Base-by-base conservation (phyloP, 305 asterid species). In the Fraxinus platypoda region DNA sequence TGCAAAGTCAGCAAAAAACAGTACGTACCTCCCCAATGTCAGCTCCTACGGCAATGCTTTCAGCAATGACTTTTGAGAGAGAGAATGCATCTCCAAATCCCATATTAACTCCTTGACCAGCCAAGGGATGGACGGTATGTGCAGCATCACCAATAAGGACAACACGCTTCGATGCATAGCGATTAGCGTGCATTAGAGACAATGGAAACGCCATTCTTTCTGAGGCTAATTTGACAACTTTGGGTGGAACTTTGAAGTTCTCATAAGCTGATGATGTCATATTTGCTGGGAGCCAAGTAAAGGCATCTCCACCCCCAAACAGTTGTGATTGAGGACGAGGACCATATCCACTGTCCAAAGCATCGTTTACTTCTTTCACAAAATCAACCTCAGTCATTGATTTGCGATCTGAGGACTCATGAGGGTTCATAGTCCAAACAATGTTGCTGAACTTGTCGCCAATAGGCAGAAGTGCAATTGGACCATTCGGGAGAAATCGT, bases 71-170 rank as follows among this genome's bases (percentile, higher is more conserved):
- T 79, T 88, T 88, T 3, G 98, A 88, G 30, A 96, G 95, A 81
- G 92, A 91, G 41, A 84, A 75, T 4, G 97, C 97, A 82, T 96
- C 99, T 59, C 92, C 94, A 81, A 94, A 96, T 43, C 99, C 99
- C 97, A 96, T 92, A 87, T 96, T 94, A 75, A 96, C 99, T 83
- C 99, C 99, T 87, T 94, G 99, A 78, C 99, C 99, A 80, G 99
- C 99, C 91, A 96, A 90, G 54, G 99, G 99, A 86, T 94, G 98
- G 84, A 96, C 98, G 4, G 99, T 96, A 49, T 96, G 98, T 23
- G 98, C 99, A 5, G 98, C 99, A 84, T 96, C 99, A 54, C 99
- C 99, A 81, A 94, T 84, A 74, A 96, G 95, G 80, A 34, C 97
- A 46, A 87, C 90, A 15, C 96, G 93, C 79, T 89, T 93, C 0